These are phyloP conservation scores for Adansonia madagascariensis DNA, from an alignment of 441 rosid genomes.

Conservation along the genomic window DNA sequence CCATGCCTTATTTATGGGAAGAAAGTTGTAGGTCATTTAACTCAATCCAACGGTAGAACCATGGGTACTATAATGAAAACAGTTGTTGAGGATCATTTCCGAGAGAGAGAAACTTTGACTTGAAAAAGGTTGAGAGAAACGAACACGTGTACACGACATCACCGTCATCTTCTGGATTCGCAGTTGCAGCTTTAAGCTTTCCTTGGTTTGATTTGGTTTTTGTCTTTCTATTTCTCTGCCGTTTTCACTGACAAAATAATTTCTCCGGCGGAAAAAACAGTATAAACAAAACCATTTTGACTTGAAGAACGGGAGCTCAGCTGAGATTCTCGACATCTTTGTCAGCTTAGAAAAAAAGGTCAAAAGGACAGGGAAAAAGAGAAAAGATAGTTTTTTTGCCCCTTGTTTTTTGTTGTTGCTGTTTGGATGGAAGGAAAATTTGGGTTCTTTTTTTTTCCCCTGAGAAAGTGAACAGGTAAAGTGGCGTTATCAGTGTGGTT, in stretches of 20 bases:
- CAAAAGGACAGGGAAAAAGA: background rate
- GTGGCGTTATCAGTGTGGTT: conserved; percentile 14
- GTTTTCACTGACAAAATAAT: background rate
- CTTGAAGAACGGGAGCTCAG: background rate
- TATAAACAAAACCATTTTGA: conserved; percentile 15
- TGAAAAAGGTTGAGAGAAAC: background rate
- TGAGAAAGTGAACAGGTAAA: conserved; percentile 32
- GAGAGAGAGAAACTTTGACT: background rate
- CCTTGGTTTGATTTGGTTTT: background rate
- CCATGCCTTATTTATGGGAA: no score
- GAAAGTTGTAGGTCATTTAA: no score
- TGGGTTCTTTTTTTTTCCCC: background rate
- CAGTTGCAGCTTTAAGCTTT: background rate
- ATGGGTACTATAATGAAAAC: background rate
- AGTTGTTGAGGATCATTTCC: background rate
- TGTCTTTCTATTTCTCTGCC: background rate
- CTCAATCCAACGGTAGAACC: background rate
- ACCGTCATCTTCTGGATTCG: conserved; percentile 6
- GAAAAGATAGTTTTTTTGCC: background rate
- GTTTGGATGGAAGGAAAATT: conserved; percentile 34
- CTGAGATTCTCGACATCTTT: conserved; percentile 34
- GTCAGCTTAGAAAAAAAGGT: conserved; percentile 28
- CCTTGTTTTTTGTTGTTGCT: background rate
- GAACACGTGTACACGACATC: conserved; percentile 14
- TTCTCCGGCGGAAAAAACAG: conserved; percentile 18